Evolutionary conservation across 2,329 filamentous ascomycete genomes (phyloP).

Genomic region (Macrophomina tecta): DNA sequence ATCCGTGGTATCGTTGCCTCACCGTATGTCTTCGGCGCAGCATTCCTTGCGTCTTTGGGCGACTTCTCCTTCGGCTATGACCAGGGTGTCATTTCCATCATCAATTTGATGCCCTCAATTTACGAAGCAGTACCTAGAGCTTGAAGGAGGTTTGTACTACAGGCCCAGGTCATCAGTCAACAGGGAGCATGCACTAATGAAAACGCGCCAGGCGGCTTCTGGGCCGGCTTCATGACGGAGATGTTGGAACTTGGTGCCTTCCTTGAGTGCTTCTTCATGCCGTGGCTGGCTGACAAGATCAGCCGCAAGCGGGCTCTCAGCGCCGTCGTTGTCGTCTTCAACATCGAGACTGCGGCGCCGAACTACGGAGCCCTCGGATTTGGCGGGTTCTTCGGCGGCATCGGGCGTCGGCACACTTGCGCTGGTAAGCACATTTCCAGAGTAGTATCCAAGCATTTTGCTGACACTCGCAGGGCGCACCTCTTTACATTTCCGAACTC

Average conservation of each 20-base stretch:
- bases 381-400: constrained; percentile 40
- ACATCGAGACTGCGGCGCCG: constrained; percentile 43
- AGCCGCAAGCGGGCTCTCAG: constrained; percentile 53
- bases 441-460: not conserved
- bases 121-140: constrained; percentile 44
- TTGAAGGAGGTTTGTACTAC: constrained; percentile 28
- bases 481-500: constrained; percentile 83
- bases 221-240: constrained; percentile 50
- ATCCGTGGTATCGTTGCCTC: constrained; percentile 43
- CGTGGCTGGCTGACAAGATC: constrained; percentile 49
- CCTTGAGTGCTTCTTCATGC: constrained; percentile 43
- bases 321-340: constrained; percentile 53
- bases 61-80: constrained; percentile 47
- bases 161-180: no score
- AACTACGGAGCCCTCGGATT: constrained; percentile 40
- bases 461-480: constrained; percentile 47
- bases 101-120: constrained; percentile 55
- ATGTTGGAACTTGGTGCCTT: constrained; percentile 53
- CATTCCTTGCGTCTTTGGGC: constrained; percentile 51
- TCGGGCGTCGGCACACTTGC: constrained; percentile 42
- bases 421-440: constrained; percentile 38
- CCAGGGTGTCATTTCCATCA: constrained; percentile 44
- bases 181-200: not conserved
- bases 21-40: constrained; percentile 51
- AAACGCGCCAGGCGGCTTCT: constrained; percentile 35